Base-by-base conservation (phyloP, 345 rosid genomes). In the Clarkia xantiana region DNA sequence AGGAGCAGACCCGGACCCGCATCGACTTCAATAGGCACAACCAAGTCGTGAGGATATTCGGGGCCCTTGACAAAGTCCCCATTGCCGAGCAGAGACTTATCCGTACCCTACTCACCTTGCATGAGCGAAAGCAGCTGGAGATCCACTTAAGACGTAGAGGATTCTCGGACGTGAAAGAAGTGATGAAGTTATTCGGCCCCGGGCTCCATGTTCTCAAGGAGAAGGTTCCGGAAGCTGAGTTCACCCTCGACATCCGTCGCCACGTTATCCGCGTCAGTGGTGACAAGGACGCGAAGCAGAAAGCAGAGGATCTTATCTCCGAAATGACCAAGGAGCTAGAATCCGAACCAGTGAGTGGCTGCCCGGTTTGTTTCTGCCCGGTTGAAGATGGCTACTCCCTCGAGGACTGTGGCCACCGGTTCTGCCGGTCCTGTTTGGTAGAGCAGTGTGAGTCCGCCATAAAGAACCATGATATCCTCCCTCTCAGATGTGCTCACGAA, bases 291-390 rank as follows among this genome's bases (percentile, higher is more conserved):
- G 46, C 69, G 70, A 76, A 76, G 76, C 66, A 66, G 40, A 68
- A 69, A 66, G 83, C 75, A 50, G 86, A 90, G 60, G 78, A 75
- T 51, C 62, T 73, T 25, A 57, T 90, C 49, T 46, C 55, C 39
- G 80, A 90, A 50, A 52, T 81, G 50, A 79, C 81, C 0, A 52
- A 57, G 59, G 62, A 43, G 19, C 65, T 64, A 14, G 54, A 47
- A 57, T 55, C 54, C 11, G 49, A 9, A 18, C 42, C 59, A 11
- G 47, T 40, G n/a, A 42, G 22, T 41, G 55, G 29, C 54, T 86
- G 97, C 57, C 86, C 95, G 3, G 73, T 90, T 59, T 90, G 96
- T 76, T 72, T 86, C 55, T 83, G 86, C 56, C 83, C 77, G 61
- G 72, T 90, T 46, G 96, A 86, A 46, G 84, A 83, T 54, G 74